A percentile compares a stretch with the other conserved stretches of the same genome.
These are phyloP conservation scores for Russula sp. DNA, from an alignment of 768 basidiomycete genomes.

Conservation along the genomic window DNA sequence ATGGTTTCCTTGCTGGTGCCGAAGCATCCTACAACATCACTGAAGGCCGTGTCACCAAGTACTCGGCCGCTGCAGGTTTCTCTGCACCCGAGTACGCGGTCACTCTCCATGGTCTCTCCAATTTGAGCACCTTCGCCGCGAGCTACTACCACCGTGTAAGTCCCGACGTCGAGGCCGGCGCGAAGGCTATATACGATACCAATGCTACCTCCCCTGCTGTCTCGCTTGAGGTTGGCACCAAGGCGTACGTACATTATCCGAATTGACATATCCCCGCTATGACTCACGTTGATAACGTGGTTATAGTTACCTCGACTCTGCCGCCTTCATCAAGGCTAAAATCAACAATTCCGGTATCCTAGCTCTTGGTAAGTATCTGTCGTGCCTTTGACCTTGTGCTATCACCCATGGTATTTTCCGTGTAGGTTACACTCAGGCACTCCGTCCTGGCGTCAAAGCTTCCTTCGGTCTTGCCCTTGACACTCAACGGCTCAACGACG, in stretches of 20 bases:
- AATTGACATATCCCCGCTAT: background rate
- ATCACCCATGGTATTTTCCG: constrained; percentile 26
- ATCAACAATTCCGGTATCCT: constrained; percentile 96
- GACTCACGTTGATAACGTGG: background rate
- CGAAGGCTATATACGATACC: constrained; percentile 94
- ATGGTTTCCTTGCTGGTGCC: constrained; percentile 95
- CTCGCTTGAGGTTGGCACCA: constrained; percentile 90
- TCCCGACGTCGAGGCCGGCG: constrained; percentile 89
- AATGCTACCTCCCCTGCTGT: constrained; percentile 86
- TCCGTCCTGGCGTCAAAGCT: constrained; percentile 91
- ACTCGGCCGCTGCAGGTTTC: constrained; percentile 90
- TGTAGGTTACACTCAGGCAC: constrained; percentile 83
- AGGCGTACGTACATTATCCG: constrained; percentile 62
- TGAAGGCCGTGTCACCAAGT: constrained; percentile 87
- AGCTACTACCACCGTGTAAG: constrained; percentile 98
- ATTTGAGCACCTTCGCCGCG: constrained; percentile 89
- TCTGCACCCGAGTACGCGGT: constrained; percentile 95
- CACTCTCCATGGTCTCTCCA: constrained; percentile 91
- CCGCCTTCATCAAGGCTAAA: constrained; percentile 96
- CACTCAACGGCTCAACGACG: constrained; percentile 85
- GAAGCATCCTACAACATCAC: constrained; percentile 97
- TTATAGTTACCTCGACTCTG: constrained; percentile 71
- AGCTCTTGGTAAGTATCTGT: constrained; percentile 60
- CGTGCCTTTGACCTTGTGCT: constrained; percentile 4
- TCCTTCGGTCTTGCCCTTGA: constrained; percentile 94